Conservation (phyloP, 2,329 filamentous ascomycete species). For the Colletotrichum salicis region DNA sequence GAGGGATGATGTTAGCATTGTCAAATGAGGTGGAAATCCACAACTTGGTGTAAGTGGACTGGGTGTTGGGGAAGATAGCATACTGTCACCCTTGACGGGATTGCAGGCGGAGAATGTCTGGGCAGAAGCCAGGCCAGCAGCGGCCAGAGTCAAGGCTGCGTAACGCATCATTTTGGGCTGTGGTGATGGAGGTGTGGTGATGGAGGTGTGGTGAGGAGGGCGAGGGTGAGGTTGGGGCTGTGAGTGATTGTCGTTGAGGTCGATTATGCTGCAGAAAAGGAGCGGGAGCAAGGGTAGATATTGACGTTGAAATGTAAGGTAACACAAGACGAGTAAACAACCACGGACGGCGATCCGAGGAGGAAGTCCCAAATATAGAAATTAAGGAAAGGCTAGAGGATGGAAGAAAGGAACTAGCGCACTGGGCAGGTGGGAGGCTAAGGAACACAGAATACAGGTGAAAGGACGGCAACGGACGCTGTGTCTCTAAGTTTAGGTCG, state of each 20-base stretch:
- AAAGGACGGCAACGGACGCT: background rate
- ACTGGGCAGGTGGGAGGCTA: background rate
- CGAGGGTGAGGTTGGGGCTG: background rate
- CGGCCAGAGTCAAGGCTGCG: conserved; percentile 28
- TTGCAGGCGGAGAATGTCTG: conserved; percentile 36
- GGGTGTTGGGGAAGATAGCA: background rate
- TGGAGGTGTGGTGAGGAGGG: background rate
- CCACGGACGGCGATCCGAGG: background rate
- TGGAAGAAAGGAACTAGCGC: background rate
- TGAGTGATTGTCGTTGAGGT: background rate
- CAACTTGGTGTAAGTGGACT: background rate
- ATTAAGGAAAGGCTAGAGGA: background rate
- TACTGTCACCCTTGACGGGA: conserved; percentile 35
- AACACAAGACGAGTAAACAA: background rate
- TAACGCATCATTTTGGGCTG: conserved; percentile 14
- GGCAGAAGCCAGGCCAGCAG: conserved; percentile 27
- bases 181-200: background rate
- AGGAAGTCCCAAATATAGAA: conserved; percentile 21
- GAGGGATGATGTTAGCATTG: conserved; percentile 4
- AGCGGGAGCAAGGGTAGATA: background rate
- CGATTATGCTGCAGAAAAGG: background rate
- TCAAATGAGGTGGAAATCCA: background rate
- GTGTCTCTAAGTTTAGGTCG: background rate
- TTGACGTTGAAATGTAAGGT: background rate
- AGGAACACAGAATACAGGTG: background rate